Evolutionary conservation across 768 basidiomycete genomes (phyloP), one percentile per base, ranked within the genome.

Genomic region (Podaxis carcinomalis): DNA sequence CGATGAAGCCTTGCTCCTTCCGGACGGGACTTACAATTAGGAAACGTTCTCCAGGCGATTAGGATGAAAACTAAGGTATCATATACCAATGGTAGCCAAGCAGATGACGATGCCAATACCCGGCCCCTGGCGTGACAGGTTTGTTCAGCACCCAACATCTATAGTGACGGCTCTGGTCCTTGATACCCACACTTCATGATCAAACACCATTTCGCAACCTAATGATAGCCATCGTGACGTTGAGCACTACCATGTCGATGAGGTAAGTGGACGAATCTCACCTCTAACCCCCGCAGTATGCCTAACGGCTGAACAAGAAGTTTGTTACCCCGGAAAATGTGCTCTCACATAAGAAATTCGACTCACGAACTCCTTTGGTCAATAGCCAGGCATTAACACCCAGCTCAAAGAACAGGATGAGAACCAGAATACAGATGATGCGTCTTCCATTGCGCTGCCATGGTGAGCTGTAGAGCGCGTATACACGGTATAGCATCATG

Each of bases 401-500:
- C 16, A 80, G 70, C 70, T 82, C 80, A 25, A 77, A 56, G 11
- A 78, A 9, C 32, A 84, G 75, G 4, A 86, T 47, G 42, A 67
- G 6, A 53, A 69, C 67, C 57, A 75, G 63, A 27, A 64, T 32
- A 59, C 66, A 64, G 56, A 71, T 57, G 35, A 76, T 66, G 67
- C 69, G 68, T 39, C 19, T 19, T 51, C 49, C 25, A 25, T 44
- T 16, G 5, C 14, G 42, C 0, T 44, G 42, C 14, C 16, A n/a
- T n/a, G 42, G 19, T 44, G 16, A n/a, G 11, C 72, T 68, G 59
- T 79, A 80, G 44, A 81, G 63, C 5, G 74, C 78, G 21, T 70
- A 66, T 51, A 81, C 72, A 19, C 85, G 81, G 3, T 84, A 63
- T 32, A 84, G 71, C 83, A 87, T 85, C 83, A 87, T 85, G 9